Evolutionary conservation across 1,139 yeast genomes (phyloP).

Genomic region (Pichia sp.): DNA sequence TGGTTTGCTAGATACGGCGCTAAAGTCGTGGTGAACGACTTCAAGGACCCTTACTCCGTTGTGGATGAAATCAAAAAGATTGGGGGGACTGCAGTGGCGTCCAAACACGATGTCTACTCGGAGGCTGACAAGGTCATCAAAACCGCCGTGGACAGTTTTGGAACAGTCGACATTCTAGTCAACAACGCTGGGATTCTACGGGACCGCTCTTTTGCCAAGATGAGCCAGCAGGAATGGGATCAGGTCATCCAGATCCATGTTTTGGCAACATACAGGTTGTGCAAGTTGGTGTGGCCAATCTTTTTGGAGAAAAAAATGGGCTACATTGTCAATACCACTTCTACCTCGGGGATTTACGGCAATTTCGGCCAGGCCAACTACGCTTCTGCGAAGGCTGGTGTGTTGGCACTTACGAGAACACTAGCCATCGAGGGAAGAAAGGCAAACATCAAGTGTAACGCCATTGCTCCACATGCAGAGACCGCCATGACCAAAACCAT

Average conservation of each 20-base stretch:
- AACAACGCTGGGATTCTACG: constrained; percentile 95
- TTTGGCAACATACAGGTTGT: constrained; percentile 73
- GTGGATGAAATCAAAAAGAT: constrained; percentile 68
- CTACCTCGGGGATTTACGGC: constrained; percentile 96
- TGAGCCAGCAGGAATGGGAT: constrained; percentile 83
- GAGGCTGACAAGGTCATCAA: constrained; percentile 74
- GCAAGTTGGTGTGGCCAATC: constrained; percentile 91
- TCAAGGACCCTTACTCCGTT: constrained; percentile 67
- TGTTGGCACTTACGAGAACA: constrained; percentile 79
- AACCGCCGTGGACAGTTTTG: constrained; percentile 73
- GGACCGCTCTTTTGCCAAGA: constrained; percentile 82
- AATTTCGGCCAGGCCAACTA: constrained; percentile 97
- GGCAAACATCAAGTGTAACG: constrained; percentile 68
- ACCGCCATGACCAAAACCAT: constrained; percentile 94
- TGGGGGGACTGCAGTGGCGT: constrained; percentile 85
- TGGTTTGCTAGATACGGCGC: constrained; percentile 90
- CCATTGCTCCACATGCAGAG: constrained; percentile 96
- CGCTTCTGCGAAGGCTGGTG: constrained; percentile 88
- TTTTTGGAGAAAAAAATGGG: constrained; percentile 77
- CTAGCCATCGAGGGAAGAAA: constrained; percentile 88
- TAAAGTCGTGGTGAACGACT: constrained; percentile 90
- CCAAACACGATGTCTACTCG: constrained; percentile 73
- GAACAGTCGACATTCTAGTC: constrained; percentile 78
- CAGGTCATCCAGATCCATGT: constrained; percentile 79
- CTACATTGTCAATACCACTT: constrained; percentile 79